phyloP scores from a whole-genome alignment of 495 filamentous ascomycete genomes.

The Niebla homalea region DNA sequence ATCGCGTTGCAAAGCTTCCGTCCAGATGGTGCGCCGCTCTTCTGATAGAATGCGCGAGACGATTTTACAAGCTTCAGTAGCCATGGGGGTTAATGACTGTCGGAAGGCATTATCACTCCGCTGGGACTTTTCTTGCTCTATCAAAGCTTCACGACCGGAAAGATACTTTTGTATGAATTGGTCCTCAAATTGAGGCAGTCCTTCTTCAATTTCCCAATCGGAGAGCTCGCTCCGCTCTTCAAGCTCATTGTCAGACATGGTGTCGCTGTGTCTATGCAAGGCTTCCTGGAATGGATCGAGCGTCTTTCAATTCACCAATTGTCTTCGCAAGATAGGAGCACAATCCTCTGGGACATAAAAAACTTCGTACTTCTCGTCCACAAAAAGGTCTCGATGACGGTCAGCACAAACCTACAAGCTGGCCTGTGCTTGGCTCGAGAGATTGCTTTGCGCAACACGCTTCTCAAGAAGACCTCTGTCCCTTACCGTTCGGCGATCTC shows the following conservation, averaged over 20 bases:
- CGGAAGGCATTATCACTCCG: slow-evolving; percentile 43
- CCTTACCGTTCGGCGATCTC: no score
- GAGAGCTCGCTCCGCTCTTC: slow-evolving; percentile 17
- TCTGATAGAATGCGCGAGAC: slow-evolving; percentile 63
- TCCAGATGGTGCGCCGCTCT: slow-evolving; percentile 63
- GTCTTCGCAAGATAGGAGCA: no score
- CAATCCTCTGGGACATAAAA: no score
- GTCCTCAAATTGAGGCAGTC: slow-evolving; percentile 43
- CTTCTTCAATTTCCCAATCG: slow-evolving; percentile 37
- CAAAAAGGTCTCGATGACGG: no score
- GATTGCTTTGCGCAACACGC: no score
- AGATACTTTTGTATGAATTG: slow-evolving; percentile 71
- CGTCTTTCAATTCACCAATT: no score
- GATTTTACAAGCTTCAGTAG: slow-evolving; percentile 61
- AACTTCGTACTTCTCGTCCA: no score
- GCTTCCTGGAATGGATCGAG: no score
- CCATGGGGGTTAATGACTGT: slow-evolving; percentile 60
- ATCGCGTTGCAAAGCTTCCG: slow-evolving; percentile 50
- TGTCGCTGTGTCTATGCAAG: neutral
- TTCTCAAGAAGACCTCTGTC: no score
- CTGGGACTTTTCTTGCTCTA: slow-evolving; percentile 65
- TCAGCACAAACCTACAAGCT: no score
- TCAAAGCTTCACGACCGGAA: slow-evolving; percentile 59
- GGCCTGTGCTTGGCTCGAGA: no score
- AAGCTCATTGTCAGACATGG: slow-evolving; percentile 1